Evolutionary conservation across 2,329 filamentous ascomycete species (phyloP).

Genomic region (Trichophyton equinum): DNA sequence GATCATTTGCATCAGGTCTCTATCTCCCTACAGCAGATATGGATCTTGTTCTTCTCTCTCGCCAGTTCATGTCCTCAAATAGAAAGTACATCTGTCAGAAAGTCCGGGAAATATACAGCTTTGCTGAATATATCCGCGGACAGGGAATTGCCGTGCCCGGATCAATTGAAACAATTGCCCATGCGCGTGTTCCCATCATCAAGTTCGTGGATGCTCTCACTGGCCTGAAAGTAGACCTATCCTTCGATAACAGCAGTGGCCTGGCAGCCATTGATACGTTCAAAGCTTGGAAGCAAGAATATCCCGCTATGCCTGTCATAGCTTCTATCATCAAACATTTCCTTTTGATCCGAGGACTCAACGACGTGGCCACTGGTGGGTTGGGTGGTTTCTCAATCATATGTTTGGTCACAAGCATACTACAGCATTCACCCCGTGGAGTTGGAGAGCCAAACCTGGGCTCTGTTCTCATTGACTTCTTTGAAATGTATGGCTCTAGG

Average conservation of each 20-base stretch:
- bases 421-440: constrained; percentile 65
- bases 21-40: constrained; percentile 77
- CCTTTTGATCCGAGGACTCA: constrained; percentile 73
- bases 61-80: constrained; percentile 44
- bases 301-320: constrained; percentile 73
- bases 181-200: constrained; percentile 78
- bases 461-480: constrained; percentile 71
- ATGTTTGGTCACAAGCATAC: constrained; percentile 78
- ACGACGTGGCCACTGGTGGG: constrained; percentile 82
- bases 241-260: constrained; percentile 83
- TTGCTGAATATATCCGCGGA: constrained; percentile 47
- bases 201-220: constrained; percentile 76
- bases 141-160: constrained; percentile 45
- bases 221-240: constrained; percentile 76
- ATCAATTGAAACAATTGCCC: constrained; percentile 54
- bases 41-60: constrained; percentile 71
- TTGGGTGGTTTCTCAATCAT: constrained; percentile 91
- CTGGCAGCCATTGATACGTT: constrained; percentile 72
- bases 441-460: constrained; percentile 61
- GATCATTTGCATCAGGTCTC: constrained; percentile 81
- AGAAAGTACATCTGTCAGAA: constrained; percentile 39
- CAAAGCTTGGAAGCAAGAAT: constrained; percentile 61
- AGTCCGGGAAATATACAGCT: constrained; percentile 46
- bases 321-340: constrained; percentile 89
- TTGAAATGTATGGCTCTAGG: constrained; percentile 74